Evolutionary conservation across 257 asterid species (phyloP), one percentile per base, ranked within the genome.

Genomic region (Capsicum rhomboideum): DNA sequence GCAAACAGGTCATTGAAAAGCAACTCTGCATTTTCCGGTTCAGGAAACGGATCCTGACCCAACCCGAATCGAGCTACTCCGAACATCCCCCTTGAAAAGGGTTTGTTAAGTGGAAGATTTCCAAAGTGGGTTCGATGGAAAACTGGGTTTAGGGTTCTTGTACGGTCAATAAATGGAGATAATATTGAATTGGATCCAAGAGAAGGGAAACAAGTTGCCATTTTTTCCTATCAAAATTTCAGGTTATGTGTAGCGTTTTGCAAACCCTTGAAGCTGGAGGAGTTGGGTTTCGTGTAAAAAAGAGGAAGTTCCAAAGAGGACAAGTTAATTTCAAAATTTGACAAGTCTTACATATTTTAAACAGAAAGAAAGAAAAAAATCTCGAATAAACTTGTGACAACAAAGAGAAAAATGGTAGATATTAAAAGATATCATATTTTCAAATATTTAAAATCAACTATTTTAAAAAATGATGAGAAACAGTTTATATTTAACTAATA

Each of bases 31-130:
- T 85, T 82, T 59, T 87, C 97, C 84, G 94, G 92, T 86, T 90
- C 99, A 28, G 92, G 93, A 82, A 91, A 84, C 6, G 93, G 98
- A 87, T 83, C 91, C 86, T 93, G 97, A 52, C 98, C 98, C 87
- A 93, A 78, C 69, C 98, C 98, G 50, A 88, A 91, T 54, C 98
- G 93, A 29, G 94, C 87, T 81, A 95, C 91, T 82, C 91, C 97
- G 26, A 84, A 75, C 75, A 89, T 86, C 64, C 90, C 92, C 84
- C 97, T 88, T 80, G 58, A 83, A 53, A 82, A 82, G 86, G 93
- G 91, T 82, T 89, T 92, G 71, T 87, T 90, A 82, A 72, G 68
- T 37, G 87, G 54, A 46, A 88, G 89, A 85, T 69, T 89, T 26
- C 85, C 84, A 78, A 93, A 88, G 37, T 87, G 89, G 88, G 88